Evolutionary conservation across 2,329 filamentous ascomycete genomes (phyloP).

Genomic region (Ophiostoma perfectum): DNA sequence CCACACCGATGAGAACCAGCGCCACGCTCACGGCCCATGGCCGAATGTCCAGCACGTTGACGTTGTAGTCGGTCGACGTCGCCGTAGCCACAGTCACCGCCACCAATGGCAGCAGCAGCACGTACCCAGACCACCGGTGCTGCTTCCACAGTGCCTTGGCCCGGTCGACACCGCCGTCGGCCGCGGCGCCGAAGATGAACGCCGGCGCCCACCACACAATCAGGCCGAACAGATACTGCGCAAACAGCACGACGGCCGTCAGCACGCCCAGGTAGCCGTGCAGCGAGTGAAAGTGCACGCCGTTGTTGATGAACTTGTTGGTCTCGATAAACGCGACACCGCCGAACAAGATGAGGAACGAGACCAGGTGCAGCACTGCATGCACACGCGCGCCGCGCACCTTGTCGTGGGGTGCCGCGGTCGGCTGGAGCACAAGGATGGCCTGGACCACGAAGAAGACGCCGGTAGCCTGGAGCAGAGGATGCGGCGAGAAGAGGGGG

Average conservation of each 20-base stretch:
- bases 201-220: slow-evolving; percentile 72
- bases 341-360: slow-evolving; percentile 55
- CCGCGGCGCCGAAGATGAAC: slow-evolving; percentile 63
- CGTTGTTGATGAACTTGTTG: slow-evolving; percentile 69
- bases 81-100: slow-evolving; percentile 70
- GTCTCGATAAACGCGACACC: slow-evolving; percentile 70
- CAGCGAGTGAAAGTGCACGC: slow-evolving; percentile 69
- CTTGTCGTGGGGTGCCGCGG: slow-evolving; percentile 71
- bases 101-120: slow-evolving; percentile 54
- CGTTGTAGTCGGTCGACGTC: slow-evolving; percentile 69
- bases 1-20: slow-evolving; percentile 59
- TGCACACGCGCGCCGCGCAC: slow-evolving; percentile 55
- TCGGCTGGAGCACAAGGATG: slow-evolving; percentile 82
- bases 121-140: slow-evolving; percentile 73
- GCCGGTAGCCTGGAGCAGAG: slow-evolving; percentile 63
- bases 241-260: slow-evolving; percentile 62
- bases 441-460: slow-evolving; percentile 72
- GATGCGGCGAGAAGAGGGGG: slow-evolving; percentile 84
- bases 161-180: slow-evolving; percentile 66
- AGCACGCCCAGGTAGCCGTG: slow-evolving; percentile 80
- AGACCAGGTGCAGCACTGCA: slow-evolving; percentile 62
- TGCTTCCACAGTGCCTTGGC: slow-evolving; percentile 88
- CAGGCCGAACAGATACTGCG: slow-evolving; percentile 74
- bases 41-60: slow-evolving; percentile 62
- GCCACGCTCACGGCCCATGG: slow-evolving; percentile 70